A percentile compares a stretch with the other conserved stretches of the same genome.
phyloP scores from a whole-genome alignment of 805 yeast species.

The Teunomyces lycoperdinae region DNA sequence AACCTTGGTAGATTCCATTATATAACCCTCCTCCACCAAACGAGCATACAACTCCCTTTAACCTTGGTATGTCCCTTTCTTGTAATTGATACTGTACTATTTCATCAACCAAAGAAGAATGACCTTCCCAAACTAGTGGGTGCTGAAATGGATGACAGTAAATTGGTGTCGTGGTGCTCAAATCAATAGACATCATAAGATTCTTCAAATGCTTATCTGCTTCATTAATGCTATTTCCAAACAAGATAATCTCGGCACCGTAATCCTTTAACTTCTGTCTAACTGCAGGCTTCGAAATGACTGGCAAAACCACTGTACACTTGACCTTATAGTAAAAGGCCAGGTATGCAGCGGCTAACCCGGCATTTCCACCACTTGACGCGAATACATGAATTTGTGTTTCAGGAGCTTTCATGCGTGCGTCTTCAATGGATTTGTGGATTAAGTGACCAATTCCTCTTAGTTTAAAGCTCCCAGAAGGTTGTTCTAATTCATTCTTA shows the following conservation, averaged over 20 bases:
- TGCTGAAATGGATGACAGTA: slow-evolving; percentile 58
- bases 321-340: slow-evolving; percentile 32
- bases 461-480: slow-evolving; percentile 56
- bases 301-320: slow-evolving; percentile 67
- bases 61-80: slow-evolving; percentile 13
- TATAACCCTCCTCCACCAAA: slow-evolving; percentile 60
- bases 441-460: slow-evolving; percentile 54
- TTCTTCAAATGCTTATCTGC: slow-evolving; percentile 45
- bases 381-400: slow-evolving; percentile 43
- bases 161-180: slow-evolving; percentile 28
- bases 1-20: slow-evolving; percentile 49
- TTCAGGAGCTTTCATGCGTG: slow-evolving; percentile 15
- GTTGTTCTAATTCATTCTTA: slow-evolving; percentile 53
- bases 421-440: slow-evolving; percentile 26
- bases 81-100: slow-evolving; percentile 28
- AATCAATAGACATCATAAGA: slow-evolving; percentile 17
- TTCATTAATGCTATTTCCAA: slow-evolving; percentile 48
- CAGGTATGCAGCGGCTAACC: slow-evolving; percentile 52
- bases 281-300: slow-evolving; percentile 44
- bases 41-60: slow-evolving; percentile 51
- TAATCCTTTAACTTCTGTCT: slow-evolving; percentile 40
- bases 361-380: slow-evolving; percentile 58
- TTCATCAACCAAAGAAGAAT: slow-evolving; percentile 47
- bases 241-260: slow-evolving; percentile 51
- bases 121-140: slow-evolving; percentile 55